Base-by-base conservation (phyloP, 2,329 filamentous ascomycete genomes). In the Pleomassaria siparia region DNA sequence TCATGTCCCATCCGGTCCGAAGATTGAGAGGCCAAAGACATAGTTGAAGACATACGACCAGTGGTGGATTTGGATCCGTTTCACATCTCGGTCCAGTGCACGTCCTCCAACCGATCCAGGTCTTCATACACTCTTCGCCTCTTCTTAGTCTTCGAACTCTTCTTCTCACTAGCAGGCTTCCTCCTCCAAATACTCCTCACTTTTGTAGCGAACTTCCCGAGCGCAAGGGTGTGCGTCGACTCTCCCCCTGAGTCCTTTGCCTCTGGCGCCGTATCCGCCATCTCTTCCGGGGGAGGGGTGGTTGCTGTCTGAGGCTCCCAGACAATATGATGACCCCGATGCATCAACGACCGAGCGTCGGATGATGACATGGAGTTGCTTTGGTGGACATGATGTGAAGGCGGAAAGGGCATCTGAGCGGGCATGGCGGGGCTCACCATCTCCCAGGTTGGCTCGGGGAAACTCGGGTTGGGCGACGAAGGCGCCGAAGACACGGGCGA, bases 61-160 rank as follows among this genome's bases (percentile, higher is more conserved):
- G 7, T 7, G 25, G 25, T 28, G 12, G 8, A 28, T 8, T 28
- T 28, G 25, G n/a, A 18, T n/a, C n/a, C n/a, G 9, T 16, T 42
- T 49, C 35, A 70, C 60, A 71, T 66, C 46, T 71, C 67, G 8
- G 67, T 65, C 67, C 67, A 71, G 45, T 71, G 67, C 4, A 62
- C 51, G 18, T 63, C 60, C 36, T 69, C 67, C 35, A 67, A 53
- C 12, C 60, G 58, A 25, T 64, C 63, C 2, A 69, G 49, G 18
- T 69, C 63, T 13, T 60, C 51, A 9, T 59, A 54, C 20, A 56
- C 48, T 35, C 54, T 56, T 36, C 50, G 46, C 43, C 55, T 59
- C 46, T 62, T 66, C 42, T 63, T 61, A 49, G 63, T 60, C 43
- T 63, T 59, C 28, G 40, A 28, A 2, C 24, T 32, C 32, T 48